Percentiles rank a stretch among this genome's conserved stretches.
Evolutionary conservation across 352 stramenopile genomes (phyloP).

Genomic region (Pythium pectinolyticum): DNA sequence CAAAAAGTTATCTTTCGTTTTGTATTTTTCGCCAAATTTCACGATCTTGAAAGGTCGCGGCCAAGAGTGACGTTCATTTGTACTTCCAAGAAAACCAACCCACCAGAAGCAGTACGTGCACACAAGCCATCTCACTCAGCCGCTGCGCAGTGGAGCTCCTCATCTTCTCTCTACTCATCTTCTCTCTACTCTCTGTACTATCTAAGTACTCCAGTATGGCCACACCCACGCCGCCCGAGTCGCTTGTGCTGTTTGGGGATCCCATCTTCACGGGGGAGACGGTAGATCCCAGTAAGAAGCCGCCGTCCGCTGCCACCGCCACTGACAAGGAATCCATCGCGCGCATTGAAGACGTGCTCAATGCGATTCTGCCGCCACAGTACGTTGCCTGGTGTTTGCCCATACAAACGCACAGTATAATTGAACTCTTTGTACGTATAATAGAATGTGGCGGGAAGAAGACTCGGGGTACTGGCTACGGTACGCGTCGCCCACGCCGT

Average conservation of each 20-base stretch:
- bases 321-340: slow-evolving; percentile 47
- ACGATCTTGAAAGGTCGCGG: slow-evolving; percentile 37
- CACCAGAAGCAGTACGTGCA: too few species aligned
- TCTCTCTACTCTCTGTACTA: not conserved
- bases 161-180: too few species aligned
- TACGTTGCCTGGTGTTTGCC: too few species aligned
- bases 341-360: slow-evolving; percentile 76
- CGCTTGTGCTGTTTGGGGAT: slow-evolving; percentile 86
- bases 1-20: not conserved
- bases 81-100: not conserved
- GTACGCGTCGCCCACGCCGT: slow-evolving; percentile 86
- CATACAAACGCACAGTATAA: too few species aligned
- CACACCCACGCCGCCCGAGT: slow-evolving; percentile 75
- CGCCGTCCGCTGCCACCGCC: slow-evolving; percentile 24
- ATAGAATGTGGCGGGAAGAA: slow-evolving; percentile 80
- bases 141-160: too few species aligned
- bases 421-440: not conserved
- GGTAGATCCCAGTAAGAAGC: slow-evolving; percentile 57
- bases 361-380: slow-evolving; percentile 76
- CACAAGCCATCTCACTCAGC: too few species aligned
- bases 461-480: slow-evolving; percentile 89
- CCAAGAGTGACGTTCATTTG: too few species aligned
- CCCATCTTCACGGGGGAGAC: slow-evolving; percentile 90
- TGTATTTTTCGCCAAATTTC: not conserved
- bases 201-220: slow-evolving; percentile 42